phyloP scores from a whole-genome alignment of 345 rosid genomes.

The Eucalyptus tenuipes region DNA sequence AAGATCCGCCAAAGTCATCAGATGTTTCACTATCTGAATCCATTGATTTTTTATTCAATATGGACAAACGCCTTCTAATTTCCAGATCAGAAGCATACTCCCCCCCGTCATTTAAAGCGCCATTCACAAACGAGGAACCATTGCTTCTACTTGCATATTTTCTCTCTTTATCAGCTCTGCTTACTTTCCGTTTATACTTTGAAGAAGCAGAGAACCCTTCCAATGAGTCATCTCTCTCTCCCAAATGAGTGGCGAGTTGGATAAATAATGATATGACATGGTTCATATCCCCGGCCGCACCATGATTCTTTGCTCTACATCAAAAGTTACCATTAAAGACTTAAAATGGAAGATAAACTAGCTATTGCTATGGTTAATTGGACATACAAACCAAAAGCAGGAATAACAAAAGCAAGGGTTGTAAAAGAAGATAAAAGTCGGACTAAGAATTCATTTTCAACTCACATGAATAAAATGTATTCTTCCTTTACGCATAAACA shows the following conservation, averaged over 20 bases:
- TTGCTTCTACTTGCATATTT: slow-evolving; percentile 62
- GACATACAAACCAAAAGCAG: not conserved
- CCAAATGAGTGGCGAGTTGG: slow-evolving; percentile 86
- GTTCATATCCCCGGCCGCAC: slow-evolving; percentile 73
- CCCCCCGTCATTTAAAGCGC: slow-evolving; percentile 54
- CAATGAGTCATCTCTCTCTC: slow-evolving; percentile 62
- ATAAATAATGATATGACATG: slow-evolving; percentile 58
- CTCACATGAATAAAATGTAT: not conserved
- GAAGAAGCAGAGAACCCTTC: slow-evolving; percentile 32
- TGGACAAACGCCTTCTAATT: slow-evolving; percentile 75
- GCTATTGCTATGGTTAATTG: not conserved
- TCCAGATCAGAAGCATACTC: slow-evolving; percentile 89
- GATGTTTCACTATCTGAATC: slow-evolving; percentile 93
- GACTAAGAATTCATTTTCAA: not conserved
- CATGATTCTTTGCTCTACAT: slow-evolving; percentile 68
- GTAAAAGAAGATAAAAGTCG: not conserved
- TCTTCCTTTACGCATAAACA: not conserved
- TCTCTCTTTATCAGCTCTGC: slow-evolving; percentile 42
- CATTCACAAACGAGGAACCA: slow-evolving; percentile 33
- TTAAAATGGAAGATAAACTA: not conserved
- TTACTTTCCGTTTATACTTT: slow-evolving; percentile 54
- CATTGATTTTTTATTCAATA: slow-evolving; percentile 68
- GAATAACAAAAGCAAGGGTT: not conserved
- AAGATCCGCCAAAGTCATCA: slow-evolving; percentile 53
- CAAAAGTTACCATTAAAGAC: not conserved